These are phyloP conservation scores for Mytilinidion resinicola DNA, from an alignment of 495 filamentous ascomycete genomes.

Conservation along the genomic window DNA sequence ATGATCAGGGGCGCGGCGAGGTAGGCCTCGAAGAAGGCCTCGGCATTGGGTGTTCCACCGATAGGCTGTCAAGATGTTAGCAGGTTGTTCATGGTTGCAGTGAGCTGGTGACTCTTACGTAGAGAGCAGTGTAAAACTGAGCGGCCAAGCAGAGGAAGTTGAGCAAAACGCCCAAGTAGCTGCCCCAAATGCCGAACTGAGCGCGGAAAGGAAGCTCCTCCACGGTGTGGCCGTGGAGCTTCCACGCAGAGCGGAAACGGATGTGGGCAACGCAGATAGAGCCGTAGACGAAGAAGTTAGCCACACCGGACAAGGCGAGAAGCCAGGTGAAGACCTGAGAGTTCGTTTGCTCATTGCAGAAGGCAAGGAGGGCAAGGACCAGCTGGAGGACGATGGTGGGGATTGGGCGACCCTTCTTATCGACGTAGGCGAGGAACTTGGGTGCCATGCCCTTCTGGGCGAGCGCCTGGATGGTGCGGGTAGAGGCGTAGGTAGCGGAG, in stretches of 20 bases:
- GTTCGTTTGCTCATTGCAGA: constrained; percentile 46
- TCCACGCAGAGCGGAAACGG: constrained; percentile 51
- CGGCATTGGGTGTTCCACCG: constrained; percentile 19
- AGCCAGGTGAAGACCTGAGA: constrained; percentile 55
- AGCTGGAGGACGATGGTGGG: constrained; percentile 42
- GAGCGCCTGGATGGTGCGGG: constrained; percentile 34
- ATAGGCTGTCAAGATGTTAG: constrained; percentile 12
- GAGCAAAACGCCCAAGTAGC: constrained; percentile 15
- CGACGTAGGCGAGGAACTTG: constrained; percentile 53
- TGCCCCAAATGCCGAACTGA: constrained; percentile 17
- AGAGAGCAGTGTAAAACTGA: constrained; percentile 23
- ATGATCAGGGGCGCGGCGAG: constrained; percentile 26
- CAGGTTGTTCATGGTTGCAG: not conserved
- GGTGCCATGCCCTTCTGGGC: constrained; percentile 42
- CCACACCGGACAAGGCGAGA: constrained; percentile 48
- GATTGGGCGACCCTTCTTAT: constrained; percentile 53
- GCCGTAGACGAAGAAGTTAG: constrained; percentile 53
- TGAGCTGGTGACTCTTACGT: constrained; percentile 16
- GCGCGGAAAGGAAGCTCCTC: constrained; percentile 19
- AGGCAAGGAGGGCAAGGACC: constrained; percentile 49
- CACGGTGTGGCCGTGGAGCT: constrained; percentile 14
- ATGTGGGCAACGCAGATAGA: constrained; percentile 51
- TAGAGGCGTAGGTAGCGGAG: constrained; percentile 34
- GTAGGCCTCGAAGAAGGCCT: constrained; percentile 29
- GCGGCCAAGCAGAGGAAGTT: constrained; percentile 22